A percentile compares a stretch with the other conserved stretches of the same genome.
Conservation (phyloP, 441 rosid genomes). For the Brassica balearica region DNA sequence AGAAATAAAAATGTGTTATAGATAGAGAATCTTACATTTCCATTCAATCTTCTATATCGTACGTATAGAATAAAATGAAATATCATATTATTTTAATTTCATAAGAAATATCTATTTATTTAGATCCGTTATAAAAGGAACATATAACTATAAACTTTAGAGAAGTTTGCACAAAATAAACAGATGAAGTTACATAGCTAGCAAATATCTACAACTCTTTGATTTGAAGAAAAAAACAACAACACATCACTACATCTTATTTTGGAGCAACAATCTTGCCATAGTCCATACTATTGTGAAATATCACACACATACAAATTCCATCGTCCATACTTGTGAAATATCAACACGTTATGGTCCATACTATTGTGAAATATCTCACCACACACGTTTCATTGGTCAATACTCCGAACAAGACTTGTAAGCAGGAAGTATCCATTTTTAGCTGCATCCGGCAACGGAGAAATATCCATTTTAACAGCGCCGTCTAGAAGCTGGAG, state of each 20-base stretch:
- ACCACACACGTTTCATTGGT: not conserved
- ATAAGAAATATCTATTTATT: no score
- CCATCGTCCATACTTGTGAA: conserved; percentile 5
- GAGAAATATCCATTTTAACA: conserved; percentile 57
- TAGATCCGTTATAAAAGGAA: no score
- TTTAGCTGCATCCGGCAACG: conserved; percentile 43
- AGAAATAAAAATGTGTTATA: not conserved
- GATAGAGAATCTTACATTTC: not conserved
- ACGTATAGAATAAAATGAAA: no score
- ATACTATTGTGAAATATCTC: not conserved
- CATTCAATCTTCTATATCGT: no score
- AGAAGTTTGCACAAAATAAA: no score
- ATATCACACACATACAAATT: not conserved
- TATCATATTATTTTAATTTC: no score
- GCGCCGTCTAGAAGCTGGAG: conserved; percentile 74
- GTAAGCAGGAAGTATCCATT: no score
- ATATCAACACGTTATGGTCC: conserved; percentile 6
- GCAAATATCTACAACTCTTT: not conserved
- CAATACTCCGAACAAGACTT: not conserved
- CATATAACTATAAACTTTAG: no score
- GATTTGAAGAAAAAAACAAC: not conserved
- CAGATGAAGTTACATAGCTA: not conserved
- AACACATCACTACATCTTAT: not conserved
- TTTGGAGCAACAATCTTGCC: not conserved
- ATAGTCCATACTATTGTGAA: conserved; percentile 3